Evolutionary conservation across 768 basidiomycete species (phyloP), one percentile per base, ranked within the genome.

Genomic region (Guyanaporus albipodus): DNA sequence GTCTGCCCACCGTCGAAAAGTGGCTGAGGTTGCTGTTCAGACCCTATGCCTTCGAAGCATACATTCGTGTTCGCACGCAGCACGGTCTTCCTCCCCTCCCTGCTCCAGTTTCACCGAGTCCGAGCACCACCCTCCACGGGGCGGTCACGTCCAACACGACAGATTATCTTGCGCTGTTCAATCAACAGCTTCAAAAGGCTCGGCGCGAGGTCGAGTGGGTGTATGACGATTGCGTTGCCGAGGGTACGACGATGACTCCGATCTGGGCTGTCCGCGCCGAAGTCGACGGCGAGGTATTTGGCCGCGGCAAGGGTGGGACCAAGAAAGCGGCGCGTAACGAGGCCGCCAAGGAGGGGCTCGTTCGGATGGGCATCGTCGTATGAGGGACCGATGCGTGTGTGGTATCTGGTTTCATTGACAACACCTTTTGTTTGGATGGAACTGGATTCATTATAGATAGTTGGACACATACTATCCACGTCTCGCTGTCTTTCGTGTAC

Each of bases 261-360:
- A 76, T 87, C 50, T 91, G 88, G 88, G 72, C 67, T 40, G 87
- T 80, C 38, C 77, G 70, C 50, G 83, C 82, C 31, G 63, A 82
- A 36, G 78, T 89, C 39, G 76, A 82, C 36, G 80, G 80, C 4
- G 70, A 77, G 44, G 67, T 74, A 38, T 74, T 75, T 66, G 87
- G 86, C 5, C 60, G 61, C 11, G 88, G 88, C 1, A 73, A 68
- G 44, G 88, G 86, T 9, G 78, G 75, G 53, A 89, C 85, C 33
- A 91, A 91, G 75, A 87, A 83, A 62, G 76, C 78, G 2, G 88
- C 88, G 2, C 74, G 83, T 59, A 88, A 89, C 58, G 87, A 87
- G 60, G 88, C 88, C 5, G 88, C 88, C 24, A 89, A 87, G 63
- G 70, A 80, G 54, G 87, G 85, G 3, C 70, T 90, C 51, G 63